Evolutionary conservation across 169 alveolate species (phyloP).

Genomic region (Plasmodium cynomolgi): DNA sequence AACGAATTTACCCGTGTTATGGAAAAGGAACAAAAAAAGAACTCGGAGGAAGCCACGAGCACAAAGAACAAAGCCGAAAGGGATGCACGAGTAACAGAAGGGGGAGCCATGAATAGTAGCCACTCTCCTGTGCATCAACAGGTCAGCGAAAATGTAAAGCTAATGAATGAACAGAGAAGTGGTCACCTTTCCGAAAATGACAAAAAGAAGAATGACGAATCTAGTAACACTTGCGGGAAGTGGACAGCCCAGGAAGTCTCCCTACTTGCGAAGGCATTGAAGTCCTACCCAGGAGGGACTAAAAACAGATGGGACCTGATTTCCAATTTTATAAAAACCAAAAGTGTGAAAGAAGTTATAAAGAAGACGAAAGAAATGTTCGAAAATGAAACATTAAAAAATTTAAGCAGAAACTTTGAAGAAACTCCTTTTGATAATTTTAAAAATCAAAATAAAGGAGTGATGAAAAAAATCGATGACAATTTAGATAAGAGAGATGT

Average conservation of each 20-base stretch:
- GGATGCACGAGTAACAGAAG: background rate
- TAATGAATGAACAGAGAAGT: constrained; percentile 15
- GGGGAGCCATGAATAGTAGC: background rate
- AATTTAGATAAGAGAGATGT: constrained; percentile 75
- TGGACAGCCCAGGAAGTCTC: constrained; percentile 93
- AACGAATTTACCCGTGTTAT: constrained; percentile 4
- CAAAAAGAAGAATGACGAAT: background rate
- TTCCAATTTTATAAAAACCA: constrained; percentile 88
- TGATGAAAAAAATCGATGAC: constrained; percentile 76
- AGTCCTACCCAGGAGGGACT: constrained; percentile 92
- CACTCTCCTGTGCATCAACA: background rate
- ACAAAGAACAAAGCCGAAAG: background rate
- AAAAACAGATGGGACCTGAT: constrained; percentile 93
- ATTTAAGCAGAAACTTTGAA: constrained; percentile 77
- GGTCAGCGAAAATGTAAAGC: background rate
- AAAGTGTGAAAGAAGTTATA: constrained; percentile 89
- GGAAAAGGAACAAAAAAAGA: background rate
- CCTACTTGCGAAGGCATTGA: constrained; percentile 90
- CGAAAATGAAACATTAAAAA: constrained; percentile 79
- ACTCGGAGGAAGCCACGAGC: background rate
- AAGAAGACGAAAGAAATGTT: constrained; percentile 90
- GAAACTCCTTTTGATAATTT: constrained; percentile 79
- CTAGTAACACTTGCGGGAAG: constrained; percentile 61
- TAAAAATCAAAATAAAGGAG: constrained; percentile 78
- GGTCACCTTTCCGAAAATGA: background rate